Conservation (phyloP, 805 yeast genomes). For the Candida broadrunensis region DNA sequence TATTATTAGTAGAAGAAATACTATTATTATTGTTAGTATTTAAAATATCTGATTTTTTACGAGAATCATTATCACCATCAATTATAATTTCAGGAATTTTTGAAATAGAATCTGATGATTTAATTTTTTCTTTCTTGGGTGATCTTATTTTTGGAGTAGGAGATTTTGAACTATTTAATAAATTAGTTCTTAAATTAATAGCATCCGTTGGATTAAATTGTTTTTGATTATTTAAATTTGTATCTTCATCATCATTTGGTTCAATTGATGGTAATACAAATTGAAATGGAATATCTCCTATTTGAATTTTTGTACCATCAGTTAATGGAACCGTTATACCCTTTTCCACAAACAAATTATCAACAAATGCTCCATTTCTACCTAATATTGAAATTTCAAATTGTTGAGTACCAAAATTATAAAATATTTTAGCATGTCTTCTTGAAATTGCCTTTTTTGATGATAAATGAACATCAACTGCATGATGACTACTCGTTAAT, state of each 20-base stretch:
- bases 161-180: slow-evolving; percentile 29
- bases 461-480: slow-evolving; percentile 91
- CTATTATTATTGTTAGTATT: not conserved
- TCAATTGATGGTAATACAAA: slow-evolving; percentile 80
- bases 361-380: slow-evolving; percentile 95
- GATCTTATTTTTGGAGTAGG: slow-evolving; percentile 13
- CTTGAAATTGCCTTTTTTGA: slow-evolving; percentile 90
- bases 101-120: not conserved
- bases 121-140: slow-evolving; percentile 5
- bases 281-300: slow-evolving; percentile 86
- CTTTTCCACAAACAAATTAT: slow-evolving; percentile 82
- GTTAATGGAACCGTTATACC: slow-evolving; percentile 87
- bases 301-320: slow-evolving; percentile 82
- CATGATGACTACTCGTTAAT: slow-evolving; percentile 64
- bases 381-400: slow-evolving; percentile 92
- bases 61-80: not conserved
- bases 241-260: slow-evolving; percentile 24
- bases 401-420: slow-evolving; percentile 93
- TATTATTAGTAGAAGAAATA: slow-evolving; percentile 3
- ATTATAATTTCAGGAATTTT: not conserved
- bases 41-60: not conserved
- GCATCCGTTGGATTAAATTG: slow-evolving; percentile 63
- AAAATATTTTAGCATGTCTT: slow-evolving; percentile 92
- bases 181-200: slow-evolving; percentile 49
- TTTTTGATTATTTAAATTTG: slow-evolving; percentile 17